phyloP scores from a whole-genome alignment of 2,329 filamentous ascomycete genomes.

The Macrophomina phaseolina region DNA sequence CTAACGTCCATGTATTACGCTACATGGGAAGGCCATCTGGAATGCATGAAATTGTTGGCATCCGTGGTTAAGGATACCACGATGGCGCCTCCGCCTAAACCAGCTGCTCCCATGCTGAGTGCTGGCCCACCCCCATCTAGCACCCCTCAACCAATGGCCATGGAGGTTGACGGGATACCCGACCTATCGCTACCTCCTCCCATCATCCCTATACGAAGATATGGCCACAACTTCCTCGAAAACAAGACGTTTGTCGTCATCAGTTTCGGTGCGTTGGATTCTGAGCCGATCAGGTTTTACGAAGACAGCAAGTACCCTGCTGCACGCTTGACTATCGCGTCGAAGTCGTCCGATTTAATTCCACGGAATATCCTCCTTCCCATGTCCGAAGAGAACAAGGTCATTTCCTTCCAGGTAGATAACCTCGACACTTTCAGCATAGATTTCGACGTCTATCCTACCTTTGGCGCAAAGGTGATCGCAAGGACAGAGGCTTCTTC shows the following conservation, averaged over 20 bases:
- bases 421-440: conserved; percentile 90
- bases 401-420: conserved; percentile 95
- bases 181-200: conserved; percentile 90
- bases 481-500: conserved; percentile 93
- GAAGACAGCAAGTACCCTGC: conserved; percentile 96
- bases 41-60: conserved; percentile 88
- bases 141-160: conserved; percentile 52
- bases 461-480: conserved; percentile 96
- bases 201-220: conserved; percentile 91
- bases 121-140: conserved; percentile 37
- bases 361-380: conserved; percentile 95
- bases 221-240: conserved; percentile 98
- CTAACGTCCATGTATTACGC: conserved; percentile 98
- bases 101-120: conserved; percentile 33
- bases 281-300: conserved; percentile 88
- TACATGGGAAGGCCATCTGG: conserved; percentile 94
- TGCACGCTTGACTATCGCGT: conserved; percentile 92
- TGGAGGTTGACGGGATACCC: conserved; percentile 89
- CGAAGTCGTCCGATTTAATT: conserved; percentile 93
- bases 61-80: conserved; percentile 47
- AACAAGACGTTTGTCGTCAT: conserved; percentile 97
- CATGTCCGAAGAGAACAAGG: conserved; percentile 92
- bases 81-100: conserved; percentile 47
- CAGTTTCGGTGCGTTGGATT: conserved; percentile 77
- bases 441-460: conserved; percentile 97